Evolutionary conservation across 2,329 filamentous ascomycete species (phyloP), one percentile per base, ranked within the genome.

Genomic region (Eurotiales sp.): DNA sequence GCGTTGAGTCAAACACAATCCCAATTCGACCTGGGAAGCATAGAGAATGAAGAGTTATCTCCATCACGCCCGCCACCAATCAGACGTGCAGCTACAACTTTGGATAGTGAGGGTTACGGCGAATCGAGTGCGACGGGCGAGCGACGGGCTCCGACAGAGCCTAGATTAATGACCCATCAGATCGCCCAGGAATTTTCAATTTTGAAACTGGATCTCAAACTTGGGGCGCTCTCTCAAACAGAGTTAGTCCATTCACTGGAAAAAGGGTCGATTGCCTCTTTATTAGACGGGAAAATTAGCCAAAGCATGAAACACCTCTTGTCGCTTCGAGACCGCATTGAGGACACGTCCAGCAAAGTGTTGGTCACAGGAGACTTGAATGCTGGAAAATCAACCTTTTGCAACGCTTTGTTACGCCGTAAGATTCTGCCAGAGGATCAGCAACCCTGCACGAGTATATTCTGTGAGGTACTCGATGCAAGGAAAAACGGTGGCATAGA

Each of bases 361-460:
- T 74, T 99, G 52, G 85, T 99, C 15, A 99, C 93, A 0, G 93
- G 93, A 63, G 93, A 99, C 66, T 72, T 99, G 49, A 99, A 99
- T 65, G 92, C 93, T 8, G 93, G 93, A 64, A 99, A 99, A 67
- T 99, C 93, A 3, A 99, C 93, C 1, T 99, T 99, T 63, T 99
- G 93, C 74, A 99, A 99, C 70, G 93, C 93, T n/a, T 76, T 99
- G 2, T 73, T 99, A 36, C 86, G 93, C 55, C 84, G 91, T 56
- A 97, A 97, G 71, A 82, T 99, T 23, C 73, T 99, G 3, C 93
- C 93, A 0, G 93, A 97, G 71, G 93, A 99, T 62, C 92, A 99
- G 69, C 93, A 97, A 66, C 93, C 93, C 1, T 99, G 93, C 71
- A 99, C 93, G 2, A 93, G 90, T 70, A 96, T 99, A 52, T 99